Conservation (phyloP, 1,284 basidiomycete species). For the Trichosporon sp. region DNA sequence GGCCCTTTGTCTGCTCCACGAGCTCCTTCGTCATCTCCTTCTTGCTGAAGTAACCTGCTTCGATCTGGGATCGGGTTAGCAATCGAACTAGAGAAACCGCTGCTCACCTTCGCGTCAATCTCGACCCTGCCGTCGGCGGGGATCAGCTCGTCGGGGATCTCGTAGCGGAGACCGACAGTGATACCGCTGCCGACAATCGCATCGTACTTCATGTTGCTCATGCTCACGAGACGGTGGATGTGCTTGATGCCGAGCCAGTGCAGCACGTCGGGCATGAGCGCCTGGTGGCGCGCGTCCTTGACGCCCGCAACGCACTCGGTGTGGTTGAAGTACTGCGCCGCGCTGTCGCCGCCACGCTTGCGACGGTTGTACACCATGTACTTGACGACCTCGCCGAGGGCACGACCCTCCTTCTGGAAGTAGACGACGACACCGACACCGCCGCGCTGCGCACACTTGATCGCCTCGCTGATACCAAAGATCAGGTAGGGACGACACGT, state of each 20-base stretch:
- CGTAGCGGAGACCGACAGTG: conserved; percentile 76
- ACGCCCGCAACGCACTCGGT: conserved; percentile 93
- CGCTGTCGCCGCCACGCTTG: conserved; percentile 89
- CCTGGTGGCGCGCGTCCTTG: conserved; percentile 94
- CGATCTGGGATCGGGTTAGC: conserved; percentile 62
- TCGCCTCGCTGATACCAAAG: conserved; percentile 91
- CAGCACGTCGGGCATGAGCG: conserved; percentile 92
- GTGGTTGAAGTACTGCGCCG: conserved; percentile 90
- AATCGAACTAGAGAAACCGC: neutral
- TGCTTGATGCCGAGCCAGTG: conserved; percentile 91
- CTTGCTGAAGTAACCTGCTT: conserved; percentile 87
- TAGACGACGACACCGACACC: conserved; percentile 92
- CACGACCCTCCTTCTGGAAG: conserved; percentile 83
- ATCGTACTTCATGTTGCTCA: conserved; percentile 86
- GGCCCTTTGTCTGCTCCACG: conserved; percentile 79
- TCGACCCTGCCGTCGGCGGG: conserved; percentile 92
- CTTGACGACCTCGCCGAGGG: conserved; percentile 70
- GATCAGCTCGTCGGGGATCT: conserved; percentile 82
- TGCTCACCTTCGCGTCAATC: conserved; percentile 73
- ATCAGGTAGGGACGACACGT: conserved; percentile 89
- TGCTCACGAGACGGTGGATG: conserved; percentile 86
- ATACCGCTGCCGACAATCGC: conserved; percentile 88
- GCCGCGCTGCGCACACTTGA: conserved; percentile 79
- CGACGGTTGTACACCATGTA: conserved; percentile 93
- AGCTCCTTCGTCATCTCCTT: conserved; percentile 70